Conservation (phyloP, 306 rosid genomes). For the Glycine tomentella region DNA sequence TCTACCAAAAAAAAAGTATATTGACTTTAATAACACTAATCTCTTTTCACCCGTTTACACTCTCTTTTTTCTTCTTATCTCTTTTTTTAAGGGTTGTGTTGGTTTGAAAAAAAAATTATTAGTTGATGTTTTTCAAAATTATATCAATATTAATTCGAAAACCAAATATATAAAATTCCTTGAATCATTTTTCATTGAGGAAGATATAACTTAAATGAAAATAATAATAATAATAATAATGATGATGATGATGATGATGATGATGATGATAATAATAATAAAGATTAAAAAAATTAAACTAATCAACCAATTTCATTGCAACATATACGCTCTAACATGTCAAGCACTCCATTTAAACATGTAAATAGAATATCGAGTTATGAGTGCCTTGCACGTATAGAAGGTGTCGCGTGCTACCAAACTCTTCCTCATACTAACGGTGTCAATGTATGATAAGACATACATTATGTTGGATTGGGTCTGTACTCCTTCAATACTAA, state of each 20-base stretch:
- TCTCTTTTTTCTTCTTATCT: too few relatives aligned
- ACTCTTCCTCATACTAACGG: constrained; percentile 4
- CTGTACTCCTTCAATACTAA: too few relatives aligned
- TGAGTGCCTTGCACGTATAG: constrained; percentile 48
- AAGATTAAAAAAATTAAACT: not conserved
- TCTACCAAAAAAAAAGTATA: too few relatives aligned
- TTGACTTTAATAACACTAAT: too few relatives aligned
- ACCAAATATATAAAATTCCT: not conserved
- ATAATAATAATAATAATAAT: not conserved
- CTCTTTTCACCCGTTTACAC: too few relatives aligned
- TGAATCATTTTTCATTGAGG: not conserved
- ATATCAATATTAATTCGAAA: not conserved
- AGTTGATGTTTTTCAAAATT: not conserved
- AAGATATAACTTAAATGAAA: too few relatives aligned
- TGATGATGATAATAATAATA: too few relatives aligned
- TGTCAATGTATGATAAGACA: not conserved
- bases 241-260: not conserved
- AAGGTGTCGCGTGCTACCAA: constrained; percentile 28
- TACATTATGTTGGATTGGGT: too few relatives aligned
- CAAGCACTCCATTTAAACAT: constrained; percentile 39
- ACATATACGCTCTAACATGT: constrained; percentile 34
- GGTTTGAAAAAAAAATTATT: not conserved
- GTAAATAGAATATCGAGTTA: not conserved
- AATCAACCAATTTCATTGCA: constrained; percentile 25
- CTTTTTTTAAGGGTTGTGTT: too few relatives aligned